phyloP scores from a whole-genome alignment of 208 protist species.

The Acanthamoeba healyi region DNA sequence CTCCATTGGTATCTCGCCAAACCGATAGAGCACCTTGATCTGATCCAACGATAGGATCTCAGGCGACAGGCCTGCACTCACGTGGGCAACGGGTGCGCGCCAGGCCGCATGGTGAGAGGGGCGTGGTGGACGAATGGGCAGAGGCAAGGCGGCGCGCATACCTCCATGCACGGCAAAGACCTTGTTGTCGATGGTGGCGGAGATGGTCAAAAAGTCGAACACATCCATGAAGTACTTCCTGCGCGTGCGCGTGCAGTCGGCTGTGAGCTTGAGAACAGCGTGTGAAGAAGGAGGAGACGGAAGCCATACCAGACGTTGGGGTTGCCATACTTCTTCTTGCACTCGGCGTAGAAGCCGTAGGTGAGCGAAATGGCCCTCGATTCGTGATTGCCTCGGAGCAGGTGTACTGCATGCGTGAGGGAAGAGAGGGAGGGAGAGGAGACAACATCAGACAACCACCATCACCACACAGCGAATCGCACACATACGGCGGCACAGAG shows the following conservation, averaged over 20 bases:
- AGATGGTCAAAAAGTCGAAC: conserved; percentile 98
- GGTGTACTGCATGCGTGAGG: conserved; percentile 94
- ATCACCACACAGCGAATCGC: conserved; percentile 8
- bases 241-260: conserved; percentile 97
- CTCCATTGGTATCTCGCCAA: conserved; percentile 98
- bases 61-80: conserved; percentile 15
- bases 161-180: conserved; percentile 93
- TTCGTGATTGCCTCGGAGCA: conserved; percentile 98
- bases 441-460: not conserved
- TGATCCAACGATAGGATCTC: conserved; percentile 92
- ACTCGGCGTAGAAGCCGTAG: conserved; percentile 99
- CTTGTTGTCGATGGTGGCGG: conserved; percentile 96
- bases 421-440: conserved; percentile 91
- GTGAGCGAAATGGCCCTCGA: conserved; percentile 96
- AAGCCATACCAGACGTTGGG: conserved; percentile 93
- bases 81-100: no score
- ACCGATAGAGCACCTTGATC: conserved; percentile 95
- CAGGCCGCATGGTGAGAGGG: conserved; percentile 91
- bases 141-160: not conserved
- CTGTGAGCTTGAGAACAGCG: conserved; percentile 91
- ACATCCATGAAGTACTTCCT: conserved; percentile 96
- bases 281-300: conserved; percentile 91
- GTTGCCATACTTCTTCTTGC: conserved; percentile 97
- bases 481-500: not conserved
- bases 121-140: not conserved